phyloP scores from a whole-genome alignment of 768 basidiomycete species.

The Suillus sp. region DNA sequence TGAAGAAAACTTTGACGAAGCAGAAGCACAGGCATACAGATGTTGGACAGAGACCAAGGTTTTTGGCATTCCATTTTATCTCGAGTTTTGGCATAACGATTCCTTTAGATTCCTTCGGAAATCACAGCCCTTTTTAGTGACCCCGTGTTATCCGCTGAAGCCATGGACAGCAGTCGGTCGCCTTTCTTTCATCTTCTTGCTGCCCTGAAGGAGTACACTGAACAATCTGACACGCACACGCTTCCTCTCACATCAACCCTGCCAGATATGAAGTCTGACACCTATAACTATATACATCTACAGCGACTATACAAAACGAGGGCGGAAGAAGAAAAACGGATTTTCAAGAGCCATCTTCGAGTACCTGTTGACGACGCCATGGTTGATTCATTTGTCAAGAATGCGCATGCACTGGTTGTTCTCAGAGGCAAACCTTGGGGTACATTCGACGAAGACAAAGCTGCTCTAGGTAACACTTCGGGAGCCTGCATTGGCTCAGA shows the following conservation, averaged over 20 bases:
- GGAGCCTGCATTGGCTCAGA: neutral
- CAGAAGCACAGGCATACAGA: constrained; percentile 83
- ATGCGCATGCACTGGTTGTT: constrained; percentile 72
- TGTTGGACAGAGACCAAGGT: constrained; percentile 65
- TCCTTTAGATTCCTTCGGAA: constrained; percentile 62
- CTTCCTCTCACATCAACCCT: constrained; percentile 86
- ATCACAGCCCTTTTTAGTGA: constrained; percentile 66
- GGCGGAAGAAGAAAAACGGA: constrained; percentile 67
- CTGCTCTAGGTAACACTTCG: constrained; percentile 47
- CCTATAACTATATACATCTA: constrained; percentile 76
- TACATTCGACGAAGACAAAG: constrained; percentile 49
- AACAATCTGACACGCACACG: constrained; percentile 53
- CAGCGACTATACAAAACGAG: constrained; percentile 83
- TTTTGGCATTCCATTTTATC: constrained; percentile 12
- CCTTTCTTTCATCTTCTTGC: constrained; percentile 81
- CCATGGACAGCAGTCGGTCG: constrained; percentile 47
- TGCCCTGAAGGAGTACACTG: constrained; percentile 67
- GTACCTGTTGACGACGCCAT: constrained; percentile 50
- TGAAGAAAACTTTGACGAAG: constrained; percentile 98
- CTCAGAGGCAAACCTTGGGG: constrained; percentile 68
- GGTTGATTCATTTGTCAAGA: constrained; percentile 77
- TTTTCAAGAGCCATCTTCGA: constrained; percentile 52
- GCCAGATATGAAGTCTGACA: constrained; percentile 96
- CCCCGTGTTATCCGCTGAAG: constrained; percentile 46
- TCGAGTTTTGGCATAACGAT: neutral